These are phyloP conservation scores for Solanum hybrid DNA, from an alignment of 305 asterid genomes.

Conservation along the genomic window DNA sequence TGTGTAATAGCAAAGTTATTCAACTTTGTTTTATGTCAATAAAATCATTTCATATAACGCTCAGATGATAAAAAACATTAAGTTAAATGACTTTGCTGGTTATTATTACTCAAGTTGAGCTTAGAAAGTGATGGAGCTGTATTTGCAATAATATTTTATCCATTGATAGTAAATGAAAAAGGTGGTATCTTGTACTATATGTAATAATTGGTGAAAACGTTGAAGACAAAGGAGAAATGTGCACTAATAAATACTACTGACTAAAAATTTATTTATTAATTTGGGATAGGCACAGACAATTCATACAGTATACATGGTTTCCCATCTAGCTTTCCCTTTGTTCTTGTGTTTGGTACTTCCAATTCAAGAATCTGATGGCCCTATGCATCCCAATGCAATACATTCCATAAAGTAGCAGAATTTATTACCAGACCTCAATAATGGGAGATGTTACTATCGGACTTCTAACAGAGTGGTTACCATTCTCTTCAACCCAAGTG, in stretches of 20 bases:
- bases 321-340: not conserved
- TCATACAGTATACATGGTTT: not conserved
- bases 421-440: not conserved
- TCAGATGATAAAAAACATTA: too few species aligned
- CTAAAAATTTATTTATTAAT: not conserved
- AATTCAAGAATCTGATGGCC: not conserved
- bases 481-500: constrained; percentile 9
- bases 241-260: not conserved
- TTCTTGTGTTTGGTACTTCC: not conserved
- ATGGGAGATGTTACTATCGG: constrained; percentile 6
- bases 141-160: not conserved
- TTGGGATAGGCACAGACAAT: not conserved
- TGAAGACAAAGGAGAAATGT: not conserved
- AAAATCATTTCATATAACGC: too few species aligned
- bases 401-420: not conserved
- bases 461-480: constrained; percentile 8
- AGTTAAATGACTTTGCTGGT: not conserved
- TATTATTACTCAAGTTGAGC: too few species aligned
- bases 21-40: too few species aligned
- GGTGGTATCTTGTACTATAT: not conserved
- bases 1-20: not conserved
- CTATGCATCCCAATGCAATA: not conserved
- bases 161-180: not conserved
- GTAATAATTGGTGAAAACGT: not conserved
- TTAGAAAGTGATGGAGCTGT: not conserved